A percentile compares a stretch with the other conserved stretches of the same genome.
phyloP scores from a whole-genome alignment of 2,329 filamentous ascomycete genomes.

The Passalora sequoiae region DNA sequence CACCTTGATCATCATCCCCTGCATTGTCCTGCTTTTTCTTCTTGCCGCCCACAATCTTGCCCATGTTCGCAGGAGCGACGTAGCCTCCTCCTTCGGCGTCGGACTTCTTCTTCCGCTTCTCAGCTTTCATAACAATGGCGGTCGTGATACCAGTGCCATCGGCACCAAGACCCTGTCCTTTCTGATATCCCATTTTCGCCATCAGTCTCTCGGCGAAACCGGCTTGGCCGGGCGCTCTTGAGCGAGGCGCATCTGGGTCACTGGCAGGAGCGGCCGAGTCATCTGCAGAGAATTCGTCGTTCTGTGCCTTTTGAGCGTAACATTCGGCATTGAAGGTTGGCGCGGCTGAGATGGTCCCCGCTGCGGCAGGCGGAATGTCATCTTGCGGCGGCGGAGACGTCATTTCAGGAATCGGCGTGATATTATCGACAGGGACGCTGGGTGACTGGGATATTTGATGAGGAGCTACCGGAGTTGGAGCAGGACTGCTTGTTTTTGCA shows the following conservation, averaged over 20 bases:
- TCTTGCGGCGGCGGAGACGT: constrained; percentile 13
- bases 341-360: constrained; percentile 12
- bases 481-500: constrained; percentile 5
- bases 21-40: constrained; percentile 41
- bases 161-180: constrained; percentile 81
- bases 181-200: constrained; percentile 88
- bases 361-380: neutral
- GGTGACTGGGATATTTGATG: constrained; percentile 8
- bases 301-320: constrained; percentile 10
- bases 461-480: constrained; percentile 7
- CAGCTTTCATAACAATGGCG: constrained; percentile 75
- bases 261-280: constrained; percentile 32
- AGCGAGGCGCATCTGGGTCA: constrained; percentile 43
- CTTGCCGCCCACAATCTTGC: constrained; percentile 75
- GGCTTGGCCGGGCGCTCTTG: constrained; percentile 69
- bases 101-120: constrained; percentile 74
- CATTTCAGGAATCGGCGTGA: neutral
- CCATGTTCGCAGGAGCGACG: constrained; percentile 61
- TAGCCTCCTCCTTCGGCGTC: constrained; percentile 77
- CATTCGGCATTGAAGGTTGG: constrained; percentile 19
- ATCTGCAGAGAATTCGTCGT: constrained; percentile 41
- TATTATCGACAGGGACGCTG: constrained; percentile 8
- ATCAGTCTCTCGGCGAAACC: constrained; percentile 85
- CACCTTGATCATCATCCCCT: constrained; percentile 34
- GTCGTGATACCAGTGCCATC: constrained; percentile 77